Evolutionary conservation across 768 basidiomycete species (phyloP).

Genomic region (Lactifluus piperatus): DNA sequence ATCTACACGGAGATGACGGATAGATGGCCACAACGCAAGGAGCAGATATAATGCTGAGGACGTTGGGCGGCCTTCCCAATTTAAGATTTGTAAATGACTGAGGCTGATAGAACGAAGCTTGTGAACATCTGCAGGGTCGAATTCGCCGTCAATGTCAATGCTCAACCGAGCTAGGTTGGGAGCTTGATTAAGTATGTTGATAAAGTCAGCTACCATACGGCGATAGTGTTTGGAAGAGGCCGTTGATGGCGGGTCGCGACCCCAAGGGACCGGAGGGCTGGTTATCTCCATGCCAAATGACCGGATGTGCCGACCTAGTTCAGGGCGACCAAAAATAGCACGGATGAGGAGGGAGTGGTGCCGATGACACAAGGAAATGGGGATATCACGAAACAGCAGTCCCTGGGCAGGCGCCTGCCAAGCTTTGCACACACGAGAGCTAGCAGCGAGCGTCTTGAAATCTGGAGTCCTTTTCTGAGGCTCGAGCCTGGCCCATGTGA

Average conservation of each 20-base stretch:
- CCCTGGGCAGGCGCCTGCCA: conserved; percentile 10
- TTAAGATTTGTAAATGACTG: conserved; percentile 7
- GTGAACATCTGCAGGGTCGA: not conserved
- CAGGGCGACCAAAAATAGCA: conserved; percentile 2
- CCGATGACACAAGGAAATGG: conserved; percentile 11
- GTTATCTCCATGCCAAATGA: conserved; percentile 14
- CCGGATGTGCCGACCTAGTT: conserved; percentile 9
- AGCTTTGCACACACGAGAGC: conserved; percentile 13
- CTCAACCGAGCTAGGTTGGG: conserved; percentile 11
- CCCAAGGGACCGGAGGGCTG: conserved; percentile 7
- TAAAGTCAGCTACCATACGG: conserved; percentile 2
- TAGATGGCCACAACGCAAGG: conserved; percentile 11
- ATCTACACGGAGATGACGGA: conserved; percentile 13
- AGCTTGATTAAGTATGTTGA: conserved; percentile 2
- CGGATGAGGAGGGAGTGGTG: not conserved
- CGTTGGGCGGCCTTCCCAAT: conserved; percentile 16
- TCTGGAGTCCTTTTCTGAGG: conserved; percentile 1
- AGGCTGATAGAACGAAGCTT: conserved; percentile 7
- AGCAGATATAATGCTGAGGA: conserved; percentile 7
- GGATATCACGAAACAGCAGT: conserved; percentile 7
- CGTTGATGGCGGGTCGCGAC: not conserved
- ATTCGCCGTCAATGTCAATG: conserved; percentile 14
- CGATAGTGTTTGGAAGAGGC: not conserved
- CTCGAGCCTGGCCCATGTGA: conserved; percentile 7
- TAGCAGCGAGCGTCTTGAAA: conserved; percentile 2